Percentiles rank a stretch among this genome's conserved stretches.
phyloP scores from a whole-genome alignment of 2,329 filamentous ascomycete genomes.

The Colletotrichum sp. region DNA sequence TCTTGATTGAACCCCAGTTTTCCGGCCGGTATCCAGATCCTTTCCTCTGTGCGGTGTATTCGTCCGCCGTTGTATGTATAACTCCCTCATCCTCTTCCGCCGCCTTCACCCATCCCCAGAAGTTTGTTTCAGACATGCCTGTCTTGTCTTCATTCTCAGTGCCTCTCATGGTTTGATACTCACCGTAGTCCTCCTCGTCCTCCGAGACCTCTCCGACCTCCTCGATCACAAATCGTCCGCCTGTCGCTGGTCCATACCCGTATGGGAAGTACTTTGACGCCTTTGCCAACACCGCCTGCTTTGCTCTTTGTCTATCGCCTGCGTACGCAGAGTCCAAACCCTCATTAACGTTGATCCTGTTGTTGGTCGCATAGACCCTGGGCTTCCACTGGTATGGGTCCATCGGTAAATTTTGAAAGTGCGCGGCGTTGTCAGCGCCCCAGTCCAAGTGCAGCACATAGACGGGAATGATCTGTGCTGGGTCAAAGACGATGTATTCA shows the following conservation, averaged over 20 bases:
- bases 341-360: slow-evolving; percentile 23
- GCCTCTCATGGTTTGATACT: slow-evolving; percentile 37
- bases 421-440: slow-evolving; percentile 33
- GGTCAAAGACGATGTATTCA: slow-evolving; percentile 50
- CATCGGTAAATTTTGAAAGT: slow-evolving; percentile 21
- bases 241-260: slow-evolving; percentile 47
- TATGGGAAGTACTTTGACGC: slow-evolving; percentile 53
- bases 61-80: neutral
- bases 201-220: slow-evolving; percentile 47
- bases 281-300: slow-evolving; percentile 41
- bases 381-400: slow-evolving; percentile 23
- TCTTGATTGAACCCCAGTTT: neutral
- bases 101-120: slow-evolving; percentile 23
- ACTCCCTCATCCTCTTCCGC: neutral
- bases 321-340: slow-evolving; percentile 19
- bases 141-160: neutral
- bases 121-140: neutral
- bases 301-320: slow-evolving; percentile 40
- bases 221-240: slow-evolving; percentile 48
- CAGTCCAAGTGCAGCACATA: slow-evolving; percentile 52
- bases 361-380: neutral
- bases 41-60: neutral
- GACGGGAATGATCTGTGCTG: slow-evolving; percentile 46
- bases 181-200: slow-evolving; percentile 47
- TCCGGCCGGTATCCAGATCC: neutral